Evolutionary conservation across 1,139 yeast genomes (phyloP).

Genomic region (Pichia terricola): DNA sequence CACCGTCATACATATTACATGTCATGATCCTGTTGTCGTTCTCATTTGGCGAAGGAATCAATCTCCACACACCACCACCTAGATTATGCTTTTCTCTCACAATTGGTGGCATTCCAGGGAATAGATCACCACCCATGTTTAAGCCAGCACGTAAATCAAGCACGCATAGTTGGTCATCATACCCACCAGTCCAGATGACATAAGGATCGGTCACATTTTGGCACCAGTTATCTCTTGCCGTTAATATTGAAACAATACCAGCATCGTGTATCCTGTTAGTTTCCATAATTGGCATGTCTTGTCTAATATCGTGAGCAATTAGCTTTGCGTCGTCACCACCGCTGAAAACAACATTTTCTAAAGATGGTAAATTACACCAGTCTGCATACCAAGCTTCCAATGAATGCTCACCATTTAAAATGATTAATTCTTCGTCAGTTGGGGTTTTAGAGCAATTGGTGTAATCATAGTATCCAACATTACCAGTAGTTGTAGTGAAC

Average conservation of each 20-base stretch:
- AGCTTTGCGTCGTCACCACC: constrained; percentile 87
- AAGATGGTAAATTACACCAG: constrained; percentile 50
- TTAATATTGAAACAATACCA: constrained; percentile 74
- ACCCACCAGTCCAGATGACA: constrained; percentile 79
- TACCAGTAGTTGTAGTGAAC: constrained; percentile 56
- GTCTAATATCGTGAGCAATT: constrained; percentile 65
- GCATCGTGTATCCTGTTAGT: constrained; percentile 65
- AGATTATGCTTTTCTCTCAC: constrained; percentile 38
- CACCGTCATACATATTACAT: constrained; percentile 97
- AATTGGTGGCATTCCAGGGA: constrained; percentile 41
- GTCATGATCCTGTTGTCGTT: constrained; percentile 41
- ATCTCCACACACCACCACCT: constrained; percentile 95
- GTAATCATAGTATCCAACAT: constrained; percentile 30
- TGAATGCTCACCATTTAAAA: constrained; percentile 33
- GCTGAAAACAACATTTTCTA: constrained; percentile 55
- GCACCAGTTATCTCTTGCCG: constrained; percentile 23
- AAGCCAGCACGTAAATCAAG: constrained; percentile 53
- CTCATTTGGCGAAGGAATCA: constrained; percentile 49
- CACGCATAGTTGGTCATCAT: constrained; percentile 68
- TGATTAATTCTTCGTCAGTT: background rate
- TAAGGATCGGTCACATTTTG: constrained; percentile 30
- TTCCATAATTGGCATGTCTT: constrained; percentile 38
- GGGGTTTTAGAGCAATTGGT: constrained; percentile 8
- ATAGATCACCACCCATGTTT: constrained; percentile 31
- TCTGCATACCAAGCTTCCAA: constrained; percentile 88